Evolutionary conservation across 2,329 filamentous ascomycete species (phyloP).

Genomic region (Aspergillus amoenus): DNA sequence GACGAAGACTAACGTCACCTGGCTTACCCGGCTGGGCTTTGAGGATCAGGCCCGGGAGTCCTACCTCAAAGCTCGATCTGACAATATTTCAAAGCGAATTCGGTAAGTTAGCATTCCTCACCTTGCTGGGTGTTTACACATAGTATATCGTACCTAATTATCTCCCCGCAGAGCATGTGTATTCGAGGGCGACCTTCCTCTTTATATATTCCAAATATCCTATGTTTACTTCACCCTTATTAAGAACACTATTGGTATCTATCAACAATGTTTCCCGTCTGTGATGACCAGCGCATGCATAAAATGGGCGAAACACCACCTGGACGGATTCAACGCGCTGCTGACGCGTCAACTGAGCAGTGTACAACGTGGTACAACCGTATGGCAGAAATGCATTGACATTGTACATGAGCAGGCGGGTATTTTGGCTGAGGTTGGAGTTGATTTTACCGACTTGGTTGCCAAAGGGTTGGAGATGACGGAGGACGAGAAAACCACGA

Average conservation of each 20-base stretch:
- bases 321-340: slow-evolving; percentile 85
- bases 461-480: slow-evolving; percentile 52
- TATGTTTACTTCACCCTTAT: slow-evolving; percentile 96
- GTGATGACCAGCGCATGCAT: slow-evolving; percentile 91
- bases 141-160: slow-evolving; percentile 1
- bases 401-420: slow-evolving; percentile 76
- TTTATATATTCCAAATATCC: slow-evolving; percentile 92
- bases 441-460: slow-evolving; percentile 85
- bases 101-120: slow-evolving; percentile 58
- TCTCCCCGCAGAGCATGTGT: slow-evolving; percentile 71
- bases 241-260: slow-evolving; percentile 86
- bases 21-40: slow-evolving; percentile 83
- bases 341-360: slow-evolving; percentile 83
- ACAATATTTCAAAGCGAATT: slow-evolving; percentile 75
- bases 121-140: not conserved
- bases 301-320: slow-evolving; percentile 95
- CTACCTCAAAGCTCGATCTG: slow-evolving; percentile 76
- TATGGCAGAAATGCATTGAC: slow-evolving; percentile 81
- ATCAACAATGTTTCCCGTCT: slow-evolving; percentile 81
- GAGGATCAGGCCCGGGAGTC: slow-evolving; percentile 86
- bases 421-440: slow-evolving; percentile 77
- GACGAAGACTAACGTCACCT: slow-evolving; percentile 77
- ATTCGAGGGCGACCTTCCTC: slow-evolving; percentile 88
- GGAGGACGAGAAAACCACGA: slow-evolving; percentile 21
- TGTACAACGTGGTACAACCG: slow-evolving; percentile 70